Conservation (phyloP, 2,329 filamentous ascomycete genomes). For the Thelonectria blattea region DNA sequence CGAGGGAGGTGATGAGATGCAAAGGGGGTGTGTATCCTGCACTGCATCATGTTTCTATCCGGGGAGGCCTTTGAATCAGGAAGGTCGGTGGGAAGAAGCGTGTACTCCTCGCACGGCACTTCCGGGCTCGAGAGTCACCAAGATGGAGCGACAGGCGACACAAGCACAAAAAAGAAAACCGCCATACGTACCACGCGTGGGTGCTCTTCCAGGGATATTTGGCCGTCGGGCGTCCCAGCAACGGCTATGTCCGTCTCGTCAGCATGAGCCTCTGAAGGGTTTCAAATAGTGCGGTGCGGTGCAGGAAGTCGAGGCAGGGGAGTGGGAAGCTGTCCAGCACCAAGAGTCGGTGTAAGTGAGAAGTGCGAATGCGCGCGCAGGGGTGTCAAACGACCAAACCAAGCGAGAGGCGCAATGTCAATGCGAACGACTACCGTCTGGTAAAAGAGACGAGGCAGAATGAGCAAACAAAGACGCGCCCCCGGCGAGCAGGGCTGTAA, state of each 20-base stretch:
- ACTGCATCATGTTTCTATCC: constrained; percentile 20
- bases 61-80: constrained; percentile 32
- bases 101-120: constrained; percentile 12
- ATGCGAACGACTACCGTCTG: constrained; percentile 4
- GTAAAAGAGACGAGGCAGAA: neutral
- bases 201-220: constrained; percentile 14
- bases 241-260: constrained; percentile 34
- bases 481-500: constrained; percentile 9
- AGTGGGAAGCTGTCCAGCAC: constrained; percentile 18
- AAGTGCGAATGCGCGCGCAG: constrained; percentile 13
- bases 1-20: constrained; percentile 21
- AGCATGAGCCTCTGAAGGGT: constrained; percentile 28
- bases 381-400: constrained; percentile 12
- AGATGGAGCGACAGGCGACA: constrained; percentile 16
- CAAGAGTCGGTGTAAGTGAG: constrained; percentile 39
- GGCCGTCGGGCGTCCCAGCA: constrained; percentile 18
- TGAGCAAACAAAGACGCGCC: neutral
- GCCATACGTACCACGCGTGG: constrained; percentile 32
- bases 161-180: constrained; percentile 20
- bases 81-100: constrained; percentile 27
- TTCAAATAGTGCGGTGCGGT: constrained; percentile 13
- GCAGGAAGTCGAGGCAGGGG: constrained; percentile 11
- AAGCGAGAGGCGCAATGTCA: constrained; percentile 19
- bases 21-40: constrained; percentile 12
- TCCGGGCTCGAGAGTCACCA: constrained; percentile 9